phyloP scores from a whole-genome alignment of 2,329 filamentous ascomycete genomes.

The Drechslerella stenobrocha region DNA sequence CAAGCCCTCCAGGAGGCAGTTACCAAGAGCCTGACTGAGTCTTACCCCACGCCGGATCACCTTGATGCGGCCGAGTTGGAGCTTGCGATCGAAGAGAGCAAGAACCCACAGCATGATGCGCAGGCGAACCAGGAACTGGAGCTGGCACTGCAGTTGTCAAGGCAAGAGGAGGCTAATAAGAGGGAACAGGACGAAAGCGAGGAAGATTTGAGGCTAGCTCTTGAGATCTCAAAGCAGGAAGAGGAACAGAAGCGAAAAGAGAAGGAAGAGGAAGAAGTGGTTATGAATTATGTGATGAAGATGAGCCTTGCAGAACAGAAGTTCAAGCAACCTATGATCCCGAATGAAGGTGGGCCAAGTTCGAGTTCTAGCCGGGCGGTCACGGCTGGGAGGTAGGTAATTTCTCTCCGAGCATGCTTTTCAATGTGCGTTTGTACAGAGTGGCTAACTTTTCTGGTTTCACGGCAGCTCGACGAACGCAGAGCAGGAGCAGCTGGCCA shows the following conservation, averaged over 20 bases:
- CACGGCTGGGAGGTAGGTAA: conserved; percentile 54
- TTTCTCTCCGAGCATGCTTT: background rate
- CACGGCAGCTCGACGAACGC: conserved; percentile 54
- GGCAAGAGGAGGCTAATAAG: conserved; percentile 57
- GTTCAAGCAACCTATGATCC: conserved; percentile 51
- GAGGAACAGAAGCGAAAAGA: conserved; percentile 55
- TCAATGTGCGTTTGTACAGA: background rate
- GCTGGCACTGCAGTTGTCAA: conserved; percentile 38
- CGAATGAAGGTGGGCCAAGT: conserved; percentile 13
- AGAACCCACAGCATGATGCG: conserved; percentile 50
- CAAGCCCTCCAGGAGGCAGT: conserved; percentile 57
- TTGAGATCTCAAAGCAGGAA: conserved; percentile 54
- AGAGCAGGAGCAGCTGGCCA: conserved; percentile 61
- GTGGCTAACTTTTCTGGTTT: background rate
- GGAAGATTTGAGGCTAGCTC: background rate
- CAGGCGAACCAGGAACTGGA: conserved; percentile 40
- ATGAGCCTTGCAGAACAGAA: conserved; percentile 73
- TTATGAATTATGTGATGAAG: conserved; percentile 76
- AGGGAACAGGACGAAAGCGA: conserved; percentile 54
- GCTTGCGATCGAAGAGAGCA: conserved; percentile 57
- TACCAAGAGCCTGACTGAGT: conserved; percentile 22
- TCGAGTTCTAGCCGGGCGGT: conserved; percentile 50
- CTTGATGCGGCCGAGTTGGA: conserved; percentile 55
- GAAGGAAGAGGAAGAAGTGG: conserved; percentile 70
- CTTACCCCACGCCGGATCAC: conserved; percentile 12